A percentile compares a stretch with the other conserved stretches of the same genome.
phyloP scores from a whole-genome alignment of 1,284 basidiomycete genomes.

The Leccinum cinnamomeum region DNA sequence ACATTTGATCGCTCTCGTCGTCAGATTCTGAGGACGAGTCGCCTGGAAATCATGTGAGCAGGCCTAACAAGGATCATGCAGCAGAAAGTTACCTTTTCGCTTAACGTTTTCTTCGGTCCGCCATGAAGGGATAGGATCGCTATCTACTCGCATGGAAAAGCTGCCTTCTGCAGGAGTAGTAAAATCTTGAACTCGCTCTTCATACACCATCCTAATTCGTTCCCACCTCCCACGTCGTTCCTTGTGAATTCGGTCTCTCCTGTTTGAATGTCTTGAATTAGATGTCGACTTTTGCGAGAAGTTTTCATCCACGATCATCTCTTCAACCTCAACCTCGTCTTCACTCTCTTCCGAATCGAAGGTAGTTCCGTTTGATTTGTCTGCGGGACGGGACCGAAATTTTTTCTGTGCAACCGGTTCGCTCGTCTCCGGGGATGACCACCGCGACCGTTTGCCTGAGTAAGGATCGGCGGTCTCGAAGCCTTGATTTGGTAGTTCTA shows the following conservation, averaged over 20 bases:
- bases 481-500: slow-evolving; percentile 18
- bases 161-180: slow-evolving; percentile 23
- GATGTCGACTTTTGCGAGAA: slow-evolving; percentile 15
- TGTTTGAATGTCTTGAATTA: slow-evolving; percentile 10
- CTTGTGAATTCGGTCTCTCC: slow-evolving; percentile 28
- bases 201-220: slow-evolving; percentile 20
- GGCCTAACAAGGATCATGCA: neutral
- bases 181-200: slow-evolving; percentile 13
- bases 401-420: slow-evolving; percentile 27
- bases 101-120: slow-evolving; percentile 36
- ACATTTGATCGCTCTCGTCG: slow-evolving; percentile 23
- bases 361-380: slow-evolving; percentile 8
- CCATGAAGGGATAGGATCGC: slow-evolving; percentile 15
- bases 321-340: slow-evolving; percentile 53
- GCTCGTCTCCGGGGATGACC: slow-evolving; percentile 23
- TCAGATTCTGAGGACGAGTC: slow-evolving; percentile 10
- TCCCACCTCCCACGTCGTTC: slow-evolving; percentile 31
- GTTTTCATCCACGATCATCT: slow-evolving; percentile 54
- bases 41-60: slow-evolving; percentile 22
- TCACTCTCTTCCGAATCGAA: slow-evolving; percentile 41
- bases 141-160: slow-evolving; percentile 35
- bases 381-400: slow-evolving; percentile 21
- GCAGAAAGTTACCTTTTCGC: slow-evolving; percentile 45
- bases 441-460: slow-evolving; percentile 35
- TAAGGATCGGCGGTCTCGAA: slow-evolving; percentile 14